Base-by-base conservation (phyloP, 805 yeast genomes). In the Myxozyma geophila region DNA sequence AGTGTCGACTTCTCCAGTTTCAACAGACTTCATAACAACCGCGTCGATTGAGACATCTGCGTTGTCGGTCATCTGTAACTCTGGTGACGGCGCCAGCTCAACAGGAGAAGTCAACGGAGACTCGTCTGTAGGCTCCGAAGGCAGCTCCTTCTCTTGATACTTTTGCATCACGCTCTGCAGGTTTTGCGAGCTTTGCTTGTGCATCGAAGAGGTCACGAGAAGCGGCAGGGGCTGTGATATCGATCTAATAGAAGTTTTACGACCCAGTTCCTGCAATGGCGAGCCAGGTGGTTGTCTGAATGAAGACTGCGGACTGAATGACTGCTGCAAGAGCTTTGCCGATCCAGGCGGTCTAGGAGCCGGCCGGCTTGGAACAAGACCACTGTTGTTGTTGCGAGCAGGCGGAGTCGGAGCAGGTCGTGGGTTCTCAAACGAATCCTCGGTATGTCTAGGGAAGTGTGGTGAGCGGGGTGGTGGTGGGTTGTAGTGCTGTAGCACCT, bases 271-370 rank as follows among this genome's bases (percentile, higher is more conserved):
- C 6, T 43, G 73, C 71, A 62, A 70, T 19, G 58, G 60, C 5
- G 59, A 33, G 19, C 46, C n/a, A 8, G 48, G 49, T 4, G 48
- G 37, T 17, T 51, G 60, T 7, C 57, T 40, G 28, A 17, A 21
- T 37, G 36, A 19, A 19, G 33, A 17, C 35, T 39, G 55, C 46
- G 40, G 44, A 13, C 40, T 49, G 47, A 43, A 43, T 17, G 47
- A 13, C 21, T 46, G 50, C 15, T 46, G 50, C 50, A 17, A 7
- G 49, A 51, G 2, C 55, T 52, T 52, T 33, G 13, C 17, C 17
- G 49, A 35, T 7, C 40, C 47, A 17, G 59, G 59, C 35, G 77
- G 74, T 48, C 59, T 54, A 2, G 77, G 77, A 7, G 76, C 77
- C 13, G 73, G 73, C 12, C 76, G 50, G 7, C 71, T 67, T 2